phyloP scores from a whole-genome alignment of 148 eudicot genomes.

The Persicaria maculosa region DNA sequence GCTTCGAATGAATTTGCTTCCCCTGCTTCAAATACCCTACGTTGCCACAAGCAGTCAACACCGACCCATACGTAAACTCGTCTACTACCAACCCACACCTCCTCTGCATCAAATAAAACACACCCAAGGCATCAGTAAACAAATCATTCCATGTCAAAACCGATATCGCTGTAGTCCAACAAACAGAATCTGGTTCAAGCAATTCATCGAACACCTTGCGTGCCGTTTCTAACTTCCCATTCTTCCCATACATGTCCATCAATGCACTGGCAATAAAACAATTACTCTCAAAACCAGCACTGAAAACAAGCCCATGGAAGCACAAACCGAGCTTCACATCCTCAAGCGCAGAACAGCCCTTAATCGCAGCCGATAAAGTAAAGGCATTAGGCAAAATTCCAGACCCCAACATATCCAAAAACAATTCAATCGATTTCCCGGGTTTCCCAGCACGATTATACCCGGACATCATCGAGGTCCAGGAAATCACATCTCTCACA shows the following conservation, averaged over 20 bases:
- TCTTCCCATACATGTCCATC: slow-evolving; percentile 76
- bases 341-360: slow-evolving; percentile 61
- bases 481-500: slow-evolving; percentile 67
- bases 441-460: slow-evolving; percentile 48
- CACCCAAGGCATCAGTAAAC: slow-evolving; percentile 45
- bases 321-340: slow-evolving; percentile 40
- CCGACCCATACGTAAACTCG: slow-evolving; percentile 58
- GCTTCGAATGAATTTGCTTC: slow-evolving; percentile 55
- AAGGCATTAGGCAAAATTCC: slow-evolving; percentile 74
- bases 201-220: slow-evolving; percentile 56
- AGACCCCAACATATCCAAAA: slow-evolving; percentile 44
- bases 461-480: slow-evolving; percentile 79
- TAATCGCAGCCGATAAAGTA: slow-evolving; percentile 60
- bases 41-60: slow-evolving; percentile 75
- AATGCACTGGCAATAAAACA: slow-evolving; percentile 51
- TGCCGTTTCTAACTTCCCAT: slow-evolving; percentile 25
- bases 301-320: slow-evolving; percentile 64
- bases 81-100: slow-evolving; percentile 36
- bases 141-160: slow-evolving; percentile 51
- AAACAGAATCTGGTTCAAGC: slow-evolving; percentile 58
- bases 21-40: slow-evolving; percentile 53
- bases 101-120: slow-evolving; percentile 49
- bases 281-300: slow-evolving; percentile 51
- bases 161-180: slow-evolving; percentile 70
- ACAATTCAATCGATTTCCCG: slow-evolving; percentile 29